Base-by-base conservation (phyloP, 2,329 filamentous ascomycete genomes). In the Penicillium capsulatum region DNA sequence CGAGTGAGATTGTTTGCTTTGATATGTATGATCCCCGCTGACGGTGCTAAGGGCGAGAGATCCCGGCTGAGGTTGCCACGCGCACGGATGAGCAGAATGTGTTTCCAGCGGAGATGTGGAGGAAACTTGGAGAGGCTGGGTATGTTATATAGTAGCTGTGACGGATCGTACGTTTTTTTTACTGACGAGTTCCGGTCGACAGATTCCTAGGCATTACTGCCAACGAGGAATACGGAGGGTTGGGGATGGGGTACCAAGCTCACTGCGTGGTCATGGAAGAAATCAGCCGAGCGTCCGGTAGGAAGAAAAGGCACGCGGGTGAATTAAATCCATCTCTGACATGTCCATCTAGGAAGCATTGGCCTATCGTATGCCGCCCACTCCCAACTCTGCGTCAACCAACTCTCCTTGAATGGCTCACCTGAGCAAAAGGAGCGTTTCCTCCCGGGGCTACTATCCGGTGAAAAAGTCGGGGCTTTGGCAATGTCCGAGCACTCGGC, bases 241-340 rank as follows among this genome's bases (percentile, higher is more conserved):
- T 97, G 31, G 86, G 76, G 1, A 84, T 97, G 81, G 92, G 92
- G 8, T 98, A 97, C 67, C 91, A 97, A 70, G 91, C 92, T 31
- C 92, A 98, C 69, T 94, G 88, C 61, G 74, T 95, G 5, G 88
- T 96, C 31, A 85, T 97, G 80, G 92, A 98, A 68, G 92, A 97
- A 72, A 74, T 98, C 29, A 92, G 85, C 40, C 78, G 91, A 42
- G 91, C 91, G 2, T 91, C 84, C 36, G 90, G 77, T 66, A 65
- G 40, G 43, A 27, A 2, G 71, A 27, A 15, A 2, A n/a, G 31
- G 7, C 22, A 5, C 5, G 5, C 19, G 19, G 5, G 19, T n/a
- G n/a, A n/a, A n/a, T 22, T 22, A 9, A 16, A 22, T 7, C 14
- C 10, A 30, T n/a, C 5, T 26, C 15, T 34, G 31, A 34, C 19